phyloP scores from a whole-genome alignment of 2,329 filamentous ascomycete genomes.

The Nothomitra cinnamomea region DNA sequence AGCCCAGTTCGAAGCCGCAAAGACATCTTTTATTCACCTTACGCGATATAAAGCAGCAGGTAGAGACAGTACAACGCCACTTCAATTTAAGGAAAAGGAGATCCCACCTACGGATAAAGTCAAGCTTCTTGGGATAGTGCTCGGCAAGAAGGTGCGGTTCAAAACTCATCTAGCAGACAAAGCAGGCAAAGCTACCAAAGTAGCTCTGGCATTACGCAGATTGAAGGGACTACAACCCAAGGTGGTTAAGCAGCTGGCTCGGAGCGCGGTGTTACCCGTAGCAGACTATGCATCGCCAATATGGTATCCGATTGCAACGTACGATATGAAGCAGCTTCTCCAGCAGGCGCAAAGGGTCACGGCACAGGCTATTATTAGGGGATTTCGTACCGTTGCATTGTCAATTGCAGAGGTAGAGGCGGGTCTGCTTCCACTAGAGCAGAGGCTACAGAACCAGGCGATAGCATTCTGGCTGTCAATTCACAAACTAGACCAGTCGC shows the following conservation, averaged over 20 bases:
- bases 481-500: constrained; percentile 10
- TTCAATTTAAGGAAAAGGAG: neutral
- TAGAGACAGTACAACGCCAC: neutral
- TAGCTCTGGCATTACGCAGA: constrained; percentile 11
- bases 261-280: constrained; percentile 12
- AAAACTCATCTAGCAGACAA: constrained; percentile 15
- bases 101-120: neutral
- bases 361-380: constrained; percentile 13
- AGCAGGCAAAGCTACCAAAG: constrained; percentile 12
- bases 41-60: neutral
- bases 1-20: constrained; percentile 15
- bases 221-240: constrained; percentile 8
- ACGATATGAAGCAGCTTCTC: constrained; percentile 4
- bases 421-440: constrained; percentile 9
- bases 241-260: constrained; percentile 15
- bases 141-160: constrained; percentile 11
- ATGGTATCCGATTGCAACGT: constrained; percentile 9
- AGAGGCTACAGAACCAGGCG: constrained; percentile 5
- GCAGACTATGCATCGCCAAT: constrained; percentile 15
- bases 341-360: constrained; percentile 11
- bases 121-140: neutral
- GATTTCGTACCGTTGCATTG: constrained; percentile 13
- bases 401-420: constrained; percentile 14
- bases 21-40: constrained; percentile 12
- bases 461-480: constrained; percentile 9